Base-by-base conservation (phyloP, 2,329 filamentous ascomycete species). In the Pseudogymnoascus sp. region DNA sequence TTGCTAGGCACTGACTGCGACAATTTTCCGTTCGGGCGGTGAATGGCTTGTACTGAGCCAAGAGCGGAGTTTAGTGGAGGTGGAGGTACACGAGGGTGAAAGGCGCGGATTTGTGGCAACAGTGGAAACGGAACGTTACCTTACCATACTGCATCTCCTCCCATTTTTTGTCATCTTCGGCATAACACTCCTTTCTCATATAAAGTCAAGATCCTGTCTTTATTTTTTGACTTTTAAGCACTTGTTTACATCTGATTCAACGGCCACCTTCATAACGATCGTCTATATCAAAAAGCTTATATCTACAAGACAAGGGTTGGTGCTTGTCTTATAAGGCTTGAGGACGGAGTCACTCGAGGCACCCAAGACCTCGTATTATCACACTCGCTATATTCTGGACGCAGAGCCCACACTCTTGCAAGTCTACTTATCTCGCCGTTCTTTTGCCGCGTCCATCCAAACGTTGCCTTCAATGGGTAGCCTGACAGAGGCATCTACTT, bases 81-180 rank as follows among this genome's bases (percentile, higher is more conserved):
- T 21, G 21, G 21, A 25, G 29, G 48, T 51, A 3, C 48, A 12
- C 48, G 31, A 15, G n/a, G 48, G 21, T 21, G 21, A 35, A 17
- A 35, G 48, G 48, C 29, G 29, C 29, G 10, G 17, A 17, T 55
- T 55, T 33, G 48, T 55, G 48, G 48, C 48, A 15, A 55, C 48
- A 21, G 48, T 33, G n/a, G 29, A 55, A 55, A 55, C 48, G 48
- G 29, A 55, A 55, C 48, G 48, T 55, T 55, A 55, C 48, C 29
- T 55, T 35, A 9, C 33, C 48, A 55, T 33, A 9, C 48, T 55
- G 29, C 48, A 33, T 35, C 8, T 35, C 27, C 15, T 55, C 48
- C 29, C n/a, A 33, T 55, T 17, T 55, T 55, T 55, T 55, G 48
- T 55, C 48, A 55, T 55, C n/a, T 33, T 55, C 48, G n/a, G 29